Evolutionary conservation across 371 early-diverging fungal species (phyloP), one percentile per base, ranked within the genome.

Genomic region (Dichotomocladium elegans): DNA sequence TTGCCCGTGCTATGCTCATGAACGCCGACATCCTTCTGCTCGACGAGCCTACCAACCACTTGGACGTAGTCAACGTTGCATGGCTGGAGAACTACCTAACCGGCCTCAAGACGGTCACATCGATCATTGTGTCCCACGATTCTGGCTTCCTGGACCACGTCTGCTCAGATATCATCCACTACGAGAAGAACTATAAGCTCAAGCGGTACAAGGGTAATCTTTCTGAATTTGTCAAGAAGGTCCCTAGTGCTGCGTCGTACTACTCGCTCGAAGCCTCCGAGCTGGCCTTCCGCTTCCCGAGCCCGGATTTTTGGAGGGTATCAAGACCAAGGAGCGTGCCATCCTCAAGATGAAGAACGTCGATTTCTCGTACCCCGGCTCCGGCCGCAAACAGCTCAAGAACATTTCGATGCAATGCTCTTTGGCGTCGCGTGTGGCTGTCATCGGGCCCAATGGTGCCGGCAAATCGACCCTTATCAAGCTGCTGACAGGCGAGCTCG

Each of bases 41-140:
- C 53, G 95, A 94, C 70, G 95, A 94, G 71, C 95, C 95, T 42
- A 94, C 94, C 33, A 92, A 94, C 74, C 93, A 92, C 70, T 76
- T 94, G 83, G 93, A 94, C 68, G 86, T 82, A 31, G 74, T 67
- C 50, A 90, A 90, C 66, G 85, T 89, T 48, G 81, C 80, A 24
- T 94, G 91, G 91, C 69, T 94, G 22, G 89, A 90, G 61, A 80
- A 90, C 63, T 89, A 89, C 61, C 80, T 93, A 22, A 71, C 76
- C 52, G 73, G 79, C 46, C 79, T 84, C 53, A 79, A 80, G 50
- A 81, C 86, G 45, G 79, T 89, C 47, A 92, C 93, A 11, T 84
- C 79, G 44, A 77, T 95, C 66, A 85, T 95, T 52, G 92, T 93
- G 14, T 93, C 93, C 29, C 93, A 95, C 81, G 93, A 93, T 77